Evolutionary conservation across 139 green algal genomes (phyloP).

Genomic region (Micractinium conductrix): DNA sequence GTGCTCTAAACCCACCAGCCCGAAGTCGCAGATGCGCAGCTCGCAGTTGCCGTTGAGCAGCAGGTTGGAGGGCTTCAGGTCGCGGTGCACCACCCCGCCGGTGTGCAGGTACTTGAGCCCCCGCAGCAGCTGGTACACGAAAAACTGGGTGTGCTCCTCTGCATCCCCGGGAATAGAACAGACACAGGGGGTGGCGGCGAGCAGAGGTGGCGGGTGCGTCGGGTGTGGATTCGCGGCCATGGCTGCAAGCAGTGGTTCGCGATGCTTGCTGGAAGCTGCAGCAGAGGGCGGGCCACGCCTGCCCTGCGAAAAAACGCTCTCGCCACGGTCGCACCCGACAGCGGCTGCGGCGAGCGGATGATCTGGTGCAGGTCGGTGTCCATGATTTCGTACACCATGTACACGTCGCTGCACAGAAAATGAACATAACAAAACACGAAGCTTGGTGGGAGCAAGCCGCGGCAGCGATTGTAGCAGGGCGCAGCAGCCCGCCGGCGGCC

Average conservation of each 20-base stretch:
- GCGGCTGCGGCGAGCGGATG: conserved; percentile 89
- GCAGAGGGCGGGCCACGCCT: no score
- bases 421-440: no score
- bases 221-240: no score
- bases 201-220: no score
- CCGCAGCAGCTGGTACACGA: conserved; percentile 85
- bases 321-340: background rate
- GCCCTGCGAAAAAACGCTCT: no score
- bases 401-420: conserved; percentile 17
- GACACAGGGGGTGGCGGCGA: no score
- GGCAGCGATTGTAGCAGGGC: background rate
- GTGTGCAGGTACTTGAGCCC: conserved; percentile 39
- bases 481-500: background rate
- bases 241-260: no score
- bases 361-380: conserved; percentile 99
- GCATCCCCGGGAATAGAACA: no score
- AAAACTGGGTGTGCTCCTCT: conserved; percentile 95
- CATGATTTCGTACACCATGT: conserved; percentile 87
- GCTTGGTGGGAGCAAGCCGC: no score
- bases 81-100: conserved; percentile 45
- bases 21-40: conserved; percentile 99
- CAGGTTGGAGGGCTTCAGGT: conserved; percentile 59
- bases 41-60: conserved; percentile 87
- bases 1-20: no score
- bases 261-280: no score